Evolutionary conservation across 345 rosid species (phyloP).

Genomic region (Rhodamnia rubescens): DNA sequence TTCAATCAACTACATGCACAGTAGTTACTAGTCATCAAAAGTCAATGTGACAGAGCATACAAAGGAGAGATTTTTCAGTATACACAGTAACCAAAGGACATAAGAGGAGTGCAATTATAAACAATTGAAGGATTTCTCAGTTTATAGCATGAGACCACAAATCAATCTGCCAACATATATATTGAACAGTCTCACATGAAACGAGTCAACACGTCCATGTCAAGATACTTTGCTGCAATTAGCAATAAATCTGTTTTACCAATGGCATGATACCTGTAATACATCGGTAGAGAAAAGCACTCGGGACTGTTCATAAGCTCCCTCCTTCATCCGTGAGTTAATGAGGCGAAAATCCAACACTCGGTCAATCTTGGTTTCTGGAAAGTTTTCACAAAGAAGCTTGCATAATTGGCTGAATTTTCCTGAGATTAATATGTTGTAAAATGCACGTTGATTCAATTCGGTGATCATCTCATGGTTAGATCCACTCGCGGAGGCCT

Average conservation of each 20-base stretch:
- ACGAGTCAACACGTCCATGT: not conserved
- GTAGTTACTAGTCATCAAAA: not conserved
- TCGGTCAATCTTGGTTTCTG: constrained; percentile 47
- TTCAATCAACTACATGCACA: not conserved
- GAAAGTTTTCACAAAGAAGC: constrained; percentile 58
- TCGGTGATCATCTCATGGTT: constrained; percentile 27
- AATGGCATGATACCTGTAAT: constrained; percentile 38
- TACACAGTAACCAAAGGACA: not conserved
- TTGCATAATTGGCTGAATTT: constrained; percentile 64
- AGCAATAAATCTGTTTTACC: not conserved
- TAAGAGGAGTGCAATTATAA: not conserved
- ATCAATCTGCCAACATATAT: not conserved
- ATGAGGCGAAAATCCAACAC: constrained; percentile 38
- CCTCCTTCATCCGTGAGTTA: constrained; percentile 68
- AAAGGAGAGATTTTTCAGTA: not conserved
- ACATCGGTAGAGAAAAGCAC: constrained; percentile 50
- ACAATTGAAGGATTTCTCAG: not conserved
- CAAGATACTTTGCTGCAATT: not conserved
- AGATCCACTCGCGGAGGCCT: constrained; percentile 24
- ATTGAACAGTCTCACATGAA: not conserved
- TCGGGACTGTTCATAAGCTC: constrained; percentile 62
- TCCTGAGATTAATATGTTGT: constrained; percentile 51
- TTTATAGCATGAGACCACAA: not conserved
- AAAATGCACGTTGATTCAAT: constrained; percentile 54
- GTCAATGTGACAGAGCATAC: not conserved